Percentiles rank a stretch among this genome's conserved stretches.
Evolutionary conservation across 306 rosid species (phyloP).

Genomic region (Astragalus glycyphyllos): DNA sequence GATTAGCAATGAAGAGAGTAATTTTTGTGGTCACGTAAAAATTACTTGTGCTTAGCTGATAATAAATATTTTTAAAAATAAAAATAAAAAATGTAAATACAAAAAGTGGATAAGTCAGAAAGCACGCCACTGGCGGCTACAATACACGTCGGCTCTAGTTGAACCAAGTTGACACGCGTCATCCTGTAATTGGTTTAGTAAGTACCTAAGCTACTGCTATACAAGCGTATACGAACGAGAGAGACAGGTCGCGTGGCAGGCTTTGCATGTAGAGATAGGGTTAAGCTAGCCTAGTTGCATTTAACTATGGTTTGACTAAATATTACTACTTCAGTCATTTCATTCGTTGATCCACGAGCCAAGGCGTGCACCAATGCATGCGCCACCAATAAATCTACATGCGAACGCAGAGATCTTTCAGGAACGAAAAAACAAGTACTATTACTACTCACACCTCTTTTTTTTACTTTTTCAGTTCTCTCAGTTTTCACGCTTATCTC

Average conservation of each 20-base stretch:
- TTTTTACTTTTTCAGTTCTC: background rate
- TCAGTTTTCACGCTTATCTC: conserved; percentile 35
- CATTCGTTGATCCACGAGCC: conserved; percentile 42
- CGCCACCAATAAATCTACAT: conserved; percentile 41
- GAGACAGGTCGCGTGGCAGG: conserved; percentile 20
- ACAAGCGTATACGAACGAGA: conserved; percentile 17
- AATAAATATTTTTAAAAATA: no score
- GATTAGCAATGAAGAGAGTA: no score
- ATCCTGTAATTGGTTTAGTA: fast-evolving
- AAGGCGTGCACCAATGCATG: conserved; percentile 49
- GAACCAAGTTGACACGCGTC: background rate
- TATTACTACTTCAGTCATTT: background rate
- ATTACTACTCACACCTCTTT: background rate
- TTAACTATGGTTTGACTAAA: conserved; percentile 32
- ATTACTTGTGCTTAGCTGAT: no score
- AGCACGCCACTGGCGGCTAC: conserved; percentile 48
- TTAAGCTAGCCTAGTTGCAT: background rate
- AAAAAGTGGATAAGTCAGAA: background rate
- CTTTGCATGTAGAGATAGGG: conserved; percentile 21
- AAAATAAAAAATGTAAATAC: no score
- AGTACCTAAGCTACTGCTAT: no score
- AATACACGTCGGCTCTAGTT: background rate
- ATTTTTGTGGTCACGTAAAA: no score
- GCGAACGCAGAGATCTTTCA: background rate
- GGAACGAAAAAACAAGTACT: background rate